Conservation (phyloP, 2,329 filamentous ascomycete species). For the Bisporella sp. region DNA sequence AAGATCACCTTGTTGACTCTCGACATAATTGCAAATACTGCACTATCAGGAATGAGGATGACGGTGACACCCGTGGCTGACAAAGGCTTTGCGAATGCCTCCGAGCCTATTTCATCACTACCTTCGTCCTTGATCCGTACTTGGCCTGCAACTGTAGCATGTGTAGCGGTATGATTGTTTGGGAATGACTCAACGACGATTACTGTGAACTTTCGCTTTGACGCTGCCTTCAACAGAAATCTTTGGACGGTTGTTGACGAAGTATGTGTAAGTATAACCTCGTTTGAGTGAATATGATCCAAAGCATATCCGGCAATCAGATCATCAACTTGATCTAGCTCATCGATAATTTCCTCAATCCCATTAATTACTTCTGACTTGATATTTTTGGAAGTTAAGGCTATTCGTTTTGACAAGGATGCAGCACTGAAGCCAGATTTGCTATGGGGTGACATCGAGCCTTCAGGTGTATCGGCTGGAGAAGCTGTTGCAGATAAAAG, state of each 20-base stretch:
- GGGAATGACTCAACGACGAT: slow-evolving; percentile 71
- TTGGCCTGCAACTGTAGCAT: slow-evolving; percentile 55
- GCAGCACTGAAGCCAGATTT: slow-evolving; percentile 18
- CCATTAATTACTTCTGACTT: slow-evolving; percentile 89
- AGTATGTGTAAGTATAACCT: slow-evolving; percentile 84
- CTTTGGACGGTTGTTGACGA: slow-evolving; percentile 82
- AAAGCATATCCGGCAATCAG: slow-evolving; percentile 85
- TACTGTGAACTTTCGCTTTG: slow-evolving; percentile 87
- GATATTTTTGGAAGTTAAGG: slow-evolving; percentile 52
- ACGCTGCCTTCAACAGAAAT: slow-evolving; percentile 80
- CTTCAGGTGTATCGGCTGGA: slow-evolving; percentile 43
- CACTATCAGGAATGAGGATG: slow-evolving; percentile 76
- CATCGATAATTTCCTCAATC: slow-evolving; percentile 93
- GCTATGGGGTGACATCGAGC: slow-evolving; percentile 37
- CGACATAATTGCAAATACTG: slow-evolving; percentile 90
- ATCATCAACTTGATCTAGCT: slow-evolving; percentile 86
- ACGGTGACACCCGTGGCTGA: slow-evolving; percentile 72
- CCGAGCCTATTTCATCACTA: slow-evolving; percentile 31
- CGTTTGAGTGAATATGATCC: slow-evolving; percentile 87
- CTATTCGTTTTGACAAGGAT: slow-evolving; percentile 22
- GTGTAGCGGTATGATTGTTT: slow-evolving; percentile 59
- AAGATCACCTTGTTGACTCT: slow-evolving; percentile 93
- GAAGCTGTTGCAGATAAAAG: slow-evolving; percentile 66
- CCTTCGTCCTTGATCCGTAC: slow-evolving; percentile 36
- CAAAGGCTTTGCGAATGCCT: slow-evolving; percentile 68